Conservation (phyloP, 176 grass and related monocot species). For the Alopecurus myosuroides region DNA sequence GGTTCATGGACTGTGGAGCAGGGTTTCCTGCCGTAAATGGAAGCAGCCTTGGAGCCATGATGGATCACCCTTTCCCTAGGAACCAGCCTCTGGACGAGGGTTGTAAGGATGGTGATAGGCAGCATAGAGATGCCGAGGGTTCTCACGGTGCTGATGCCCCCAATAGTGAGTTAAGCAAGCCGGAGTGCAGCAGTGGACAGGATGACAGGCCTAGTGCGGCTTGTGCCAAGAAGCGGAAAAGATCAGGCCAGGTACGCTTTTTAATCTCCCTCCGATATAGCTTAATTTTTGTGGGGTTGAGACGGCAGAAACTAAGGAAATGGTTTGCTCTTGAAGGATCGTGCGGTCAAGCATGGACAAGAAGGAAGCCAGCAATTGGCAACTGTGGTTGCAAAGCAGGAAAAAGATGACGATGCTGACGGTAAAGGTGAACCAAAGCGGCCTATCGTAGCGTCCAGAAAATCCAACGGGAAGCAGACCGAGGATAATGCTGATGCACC, state of each 20-base stretch:
- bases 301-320: not conserved
- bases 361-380: not conserved
- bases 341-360: constrained; percentile 34
- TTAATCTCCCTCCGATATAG: not conserved
- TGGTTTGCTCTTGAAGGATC: constrained; percentile 30
- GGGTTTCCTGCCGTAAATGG: constrained; percentile 42
- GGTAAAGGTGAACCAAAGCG: constrained; percentile 32
- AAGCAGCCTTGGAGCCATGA: constrained; percentile 26
- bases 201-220: constrained; percentile 33
- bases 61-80: constrained; percentile 22
- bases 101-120: constrained; percentile 6
- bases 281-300: not conserved
- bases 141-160: not conserved
- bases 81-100: constrained; percentile 11
- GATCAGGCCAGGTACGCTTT: constrained; percentile 40
- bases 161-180: constrained; percentile 23
- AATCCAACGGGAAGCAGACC: constrained; percentile 34
- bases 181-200: constrained; percentile 17
- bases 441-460: not conserved
- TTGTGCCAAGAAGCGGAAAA: constrained; percentile 58
- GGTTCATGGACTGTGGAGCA: constrained; percentile 41
- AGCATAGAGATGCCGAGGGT: constrained; percentile 8
- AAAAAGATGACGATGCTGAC: constrained; percentile 17
- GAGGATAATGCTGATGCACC: constrained; percentile 36
- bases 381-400: constrained; percentile 5